Percentiles rank a stretch among this genome's conserved stretches.
Conservation (phyloP, 2,329 filamentous ascomycete genomes). For the Paraphaeosphaeria minitans region DNA sequence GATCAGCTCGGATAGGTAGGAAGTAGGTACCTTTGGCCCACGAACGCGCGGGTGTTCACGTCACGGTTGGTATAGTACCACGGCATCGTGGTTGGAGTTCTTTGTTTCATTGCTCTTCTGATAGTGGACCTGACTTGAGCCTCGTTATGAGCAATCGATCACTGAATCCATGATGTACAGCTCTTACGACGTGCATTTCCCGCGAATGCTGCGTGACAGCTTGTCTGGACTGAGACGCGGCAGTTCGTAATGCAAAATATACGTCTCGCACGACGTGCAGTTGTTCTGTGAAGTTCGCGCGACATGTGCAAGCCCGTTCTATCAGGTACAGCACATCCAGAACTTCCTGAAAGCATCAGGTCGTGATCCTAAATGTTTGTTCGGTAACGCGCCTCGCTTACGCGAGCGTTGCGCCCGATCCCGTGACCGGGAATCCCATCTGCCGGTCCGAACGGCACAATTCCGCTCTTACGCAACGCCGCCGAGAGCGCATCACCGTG, state of each 20-base stretch:
- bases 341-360: no score
- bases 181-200: background rate
- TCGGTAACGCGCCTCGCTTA: background rate
- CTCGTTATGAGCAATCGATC: background rate
- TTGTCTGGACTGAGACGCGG: no score
- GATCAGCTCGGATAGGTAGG: background rate
- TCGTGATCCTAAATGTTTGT: no score
- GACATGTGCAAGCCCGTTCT: background rate
- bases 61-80: background rate
- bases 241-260: no score
- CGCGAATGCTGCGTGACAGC: background rate
- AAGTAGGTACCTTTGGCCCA: no score
- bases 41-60: background rate
- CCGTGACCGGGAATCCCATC: constrained; percentile 12
- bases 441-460: constrained; percentile 18
- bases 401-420: constrained; percentile 12
- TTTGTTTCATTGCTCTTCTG: no score
- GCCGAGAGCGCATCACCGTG: background rate
- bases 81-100: background rate
- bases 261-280: no score
- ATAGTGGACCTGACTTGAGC: no score
- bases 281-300: background rate
- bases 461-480: constrained; percentile 23
- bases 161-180: background rate
- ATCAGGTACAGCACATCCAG: no score